Conservation (phyloP, 2,329 filamentous ascomycete genomes). For the Nothopassalora personata region DNA sequence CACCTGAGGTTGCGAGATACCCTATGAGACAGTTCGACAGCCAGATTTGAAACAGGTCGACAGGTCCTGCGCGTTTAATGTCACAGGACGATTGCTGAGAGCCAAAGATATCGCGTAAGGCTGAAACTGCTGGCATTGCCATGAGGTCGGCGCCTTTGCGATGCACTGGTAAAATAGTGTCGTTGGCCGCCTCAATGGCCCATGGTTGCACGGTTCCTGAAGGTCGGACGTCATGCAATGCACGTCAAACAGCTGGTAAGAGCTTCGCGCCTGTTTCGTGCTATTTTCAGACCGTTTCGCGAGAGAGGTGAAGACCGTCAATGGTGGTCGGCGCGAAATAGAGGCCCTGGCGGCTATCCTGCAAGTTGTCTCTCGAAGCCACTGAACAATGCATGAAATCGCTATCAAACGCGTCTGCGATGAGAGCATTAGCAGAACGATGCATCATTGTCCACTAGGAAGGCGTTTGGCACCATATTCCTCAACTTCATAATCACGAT, state of each 20-base stretch:
- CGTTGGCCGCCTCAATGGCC: slow-evolving; percentile 16
- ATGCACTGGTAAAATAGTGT: not conserved
- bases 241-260: slow-evolving; percentile 13
- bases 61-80: slow-evolving; percentile 6
- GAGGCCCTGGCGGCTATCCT: slow-evolving; percentile 20
- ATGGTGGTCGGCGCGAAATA: slow-evolving; percentile 16
- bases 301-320: slow-evolving; percentile 3
- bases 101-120: slow-evolving; percentile 11
- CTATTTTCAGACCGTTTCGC: slow-evolving; percentile 15
- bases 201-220: slow-evolving; percentile 15
- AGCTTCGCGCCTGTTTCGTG: slow-evolving; percentile 31
- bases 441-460: not conserved
- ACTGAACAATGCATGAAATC: not conserved
- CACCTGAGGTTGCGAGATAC: not conserved
- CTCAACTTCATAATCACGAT: too few species aligned
- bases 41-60: slow-evolving; percentile 17
- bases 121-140: slow-evolving; percentile 17
- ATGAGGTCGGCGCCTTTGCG: slow-evolving; percentile 18
- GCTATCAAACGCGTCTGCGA: not conserved
- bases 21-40: slow-evolving; percentile 8
- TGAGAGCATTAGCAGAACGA: not conserved
- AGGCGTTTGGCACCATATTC: too few species aligned
- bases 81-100: slow-evolving; percentile 3
- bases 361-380: not conserved
- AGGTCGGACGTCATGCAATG: slow-evolving; percentile 18